These are phyloP conservation scores for Coemansia sp. DNA, from an alignment of 192 early-diverging fungal species.

Conservation along the genomic window DNA sequence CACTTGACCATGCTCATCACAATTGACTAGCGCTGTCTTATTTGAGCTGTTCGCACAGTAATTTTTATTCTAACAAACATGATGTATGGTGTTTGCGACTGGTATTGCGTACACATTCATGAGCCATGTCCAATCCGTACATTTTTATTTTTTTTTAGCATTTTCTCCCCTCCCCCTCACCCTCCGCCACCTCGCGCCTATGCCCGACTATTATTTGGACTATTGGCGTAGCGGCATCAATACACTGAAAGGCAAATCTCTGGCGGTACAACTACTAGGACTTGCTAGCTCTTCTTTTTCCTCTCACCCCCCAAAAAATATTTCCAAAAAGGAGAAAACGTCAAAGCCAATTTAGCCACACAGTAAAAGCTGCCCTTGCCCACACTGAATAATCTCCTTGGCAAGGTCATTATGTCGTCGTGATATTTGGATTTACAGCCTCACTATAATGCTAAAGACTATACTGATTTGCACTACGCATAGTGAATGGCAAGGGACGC, in stretches of 20 bases:
- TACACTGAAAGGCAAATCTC: no score
- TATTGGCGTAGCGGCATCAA: no score
- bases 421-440: no score
- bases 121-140: background rate
- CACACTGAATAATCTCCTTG: background rate
- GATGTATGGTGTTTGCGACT: background rate
- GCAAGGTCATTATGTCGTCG: background rate
- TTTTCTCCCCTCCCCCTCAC: background rate
- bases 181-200: background rate
- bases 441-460: background rate
- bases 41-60: background rate
- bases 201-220: background rate
- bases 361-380: background rate
- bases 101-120: background rate
- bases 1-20: background rate
- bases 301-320: background rate
- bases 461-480: no score
- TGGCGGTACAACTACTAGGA: background rate
- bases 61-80: background rate
- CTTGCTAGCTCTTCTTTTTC: background rate
- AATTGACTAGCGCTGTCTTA: background rate
- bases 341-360: background rate
- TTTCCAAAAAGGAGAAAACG: background rate
- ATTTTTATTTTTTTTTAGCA: background rate
- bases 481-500: background rate